These are phyloP conservation scores for Favolaschia claudopus DNA, from an alignment of 768 basidiomycete genomes.

Conservation along the genomic window DNA sequence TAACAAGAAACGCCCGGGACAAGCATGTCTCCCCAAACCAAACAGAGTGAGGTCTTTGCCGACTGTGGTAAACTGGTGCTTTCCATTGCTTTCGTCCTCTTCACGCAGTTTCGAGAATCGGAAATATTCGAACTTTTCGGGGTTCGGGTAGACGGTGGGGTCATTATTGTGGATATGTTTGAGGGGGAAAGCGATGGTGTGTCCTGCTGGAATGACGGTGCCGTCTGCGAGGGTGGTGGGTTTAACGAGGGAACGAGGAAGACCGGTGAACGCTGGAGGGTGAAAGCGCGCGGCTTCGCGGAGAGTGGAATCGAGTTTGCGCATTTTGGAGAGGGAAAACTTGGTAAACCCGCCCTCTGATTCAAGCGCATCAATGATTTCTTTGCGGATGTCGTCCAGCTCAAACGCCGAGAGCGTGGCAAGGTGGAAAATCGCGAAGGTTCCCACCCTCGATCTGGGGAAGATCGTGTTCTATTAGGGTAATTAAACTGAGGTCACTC, in stretches of 20 bases:
- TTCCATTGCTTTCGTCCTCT: not conserved
- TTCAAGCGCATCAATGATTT: constrained; percentile 18
- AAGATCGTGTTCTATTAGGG: no score
- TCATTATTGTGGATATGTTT: constrained; percentile 22
- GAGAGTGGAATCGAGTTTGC: constrained; percentile 26
- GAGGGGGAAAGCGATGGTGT: constrained; percentile 21
- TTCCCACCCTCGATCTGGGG: constrained; percentile 19
- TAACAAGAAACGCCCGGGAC: constrained; percentile 20
- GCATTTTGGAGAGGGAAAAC: constrained; percentile 21
- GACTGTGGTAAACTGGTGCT: constrained; percentile 20
- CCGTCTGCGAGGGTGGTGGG: constrained; percentile 22
- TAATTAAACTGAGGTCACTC: not conserved
- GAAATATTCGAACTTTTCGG: constrained; percentile 25
- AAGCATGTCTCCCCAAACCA: constrained; percentile 21
- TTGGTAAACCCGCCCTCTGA: constrained; percentile 27
- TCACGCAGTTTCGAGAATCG: constrained; percentile 26
- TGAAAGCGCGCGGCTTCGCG: constrained; percentile 27
- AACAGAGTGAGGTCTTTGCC: constrained; percentile 28
- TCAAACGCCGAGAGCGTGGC: constrained; percentile 19
- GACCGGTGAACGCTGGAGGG: no score
- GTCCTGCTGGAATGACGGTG: constrained; percentile 19
- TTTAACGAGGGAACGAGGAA: constrained; percentile 17
- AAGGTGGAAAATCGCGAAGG: constrained; percentile 28
- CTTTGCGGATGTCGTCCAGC: constrained; percentile 18
- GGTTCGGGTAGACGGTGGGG: constrained; percentile 16